Evolutionary conservation across 2,329 filamentous ascomycete species (phyloP), one percentile per base, ranked within the genome.

Genomic region (Dactylellina leptospora): DNA sequence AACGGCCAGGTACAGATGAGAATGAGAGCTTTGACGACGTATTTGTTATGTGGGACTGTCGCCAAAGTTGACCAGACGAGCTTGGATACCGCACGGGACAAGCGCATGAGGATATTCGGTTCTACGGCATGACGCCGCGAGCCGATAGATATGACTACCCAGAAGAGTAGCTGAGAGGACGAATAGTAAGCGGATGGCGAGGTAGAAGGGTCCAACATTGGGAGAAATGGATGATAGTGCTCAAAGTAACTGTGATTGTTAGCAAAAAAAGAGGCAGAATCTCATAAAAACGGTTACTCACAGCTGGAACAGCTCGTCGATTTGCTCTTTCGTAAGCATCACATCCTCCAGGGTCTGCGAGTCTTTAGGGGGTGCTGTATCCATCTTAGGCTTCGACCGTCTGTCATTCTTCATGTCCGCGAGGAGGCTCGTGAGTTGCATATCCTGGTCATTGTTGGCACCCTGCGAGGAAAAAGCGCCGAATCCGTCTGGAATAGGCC

Each of bases 121-220:
- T 78, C 85, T 71, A 90, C 88, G 0, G 83, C 82, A 77, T 88
- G 92, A 38, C 90, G 87, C 55, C 90, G 86, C 42, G 90, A 87
- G 20, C 90, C 90, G 61, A 92, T 88, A 33, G 89, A 86, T 47
- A 93, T 83, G 69, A 93, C 89, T 50, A 90, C 86, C 92, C 92
- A 96, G 80, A 96, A 96, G 0, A 96, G 84, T 11, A 96, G 83
- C 2, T 88, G 87, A 54, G 92, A 90, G 76, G 93, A 89, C 70
- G 88, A 85, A 77, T 90, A 90, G 78, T 91, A 95, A 66, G 87
- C 83, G 48, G 95, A 89, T 1, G 91, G 89, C 0, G 85, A 81
- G 74, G 88, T 86, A 8, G 83, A 78, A 4, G 86, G 83, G 76
- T 88, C 89, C 74, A 93, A 84, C 77, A 93, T 90, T 0, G 90